A percentile compares a stretch with the other conserved stretches of the same genome.
These are phyloP conservation scores for Elsinoe batatas DNA, from an alignment of 2,329 filamentous ascomycete species.

Conservation along the genomic window DNA sequence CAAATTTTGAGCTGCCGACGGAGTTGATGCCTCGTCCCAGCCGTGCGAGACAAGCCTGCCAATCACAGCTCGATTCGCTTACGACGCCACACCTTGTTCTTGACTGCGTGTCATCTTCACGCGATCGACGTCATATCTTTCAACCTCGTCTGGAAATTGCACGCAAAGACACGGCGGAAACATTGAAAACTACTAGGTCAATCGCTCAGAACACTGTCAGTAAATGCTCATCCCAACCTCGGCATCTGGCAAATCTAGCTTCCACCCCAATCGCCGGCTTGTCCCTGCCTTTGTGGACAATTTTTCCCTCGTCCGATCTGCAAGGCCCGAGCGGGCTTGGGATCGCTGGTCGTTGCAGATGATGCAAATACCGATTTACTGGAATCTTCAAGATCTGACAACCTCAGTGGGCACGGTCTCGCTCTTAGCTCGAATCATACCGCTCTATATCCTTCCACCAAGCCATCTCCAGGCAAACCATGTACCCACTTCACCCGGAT, in stretches of 20 bases:
- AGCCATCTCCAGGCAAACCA: background rate
- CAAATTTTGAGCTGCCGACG: background rate
- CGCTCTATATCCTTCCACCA: background rate
- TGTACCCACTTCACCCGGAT: background rate
- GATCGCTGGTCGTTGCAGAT: slow-evolving; percentile 1
- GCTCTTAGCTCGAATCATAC: background rate
- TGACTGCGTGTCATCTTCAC: background rate
- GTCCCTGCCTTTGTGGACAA: background rate
- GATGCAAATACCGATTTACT: slow-evolving; percentile 10
- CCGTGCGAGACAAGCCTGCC: background rate
- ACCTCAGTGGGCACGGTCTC: background rate
- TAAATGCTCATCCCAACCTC: background rate
- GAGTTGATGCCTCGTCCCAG: background rate
- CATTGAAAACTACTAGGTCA: background rate
- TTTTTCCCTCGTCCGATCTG: background rate
- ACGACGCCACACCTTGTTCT: slow-evolving; percentile 8
- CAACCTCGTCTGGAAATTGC: background rate
- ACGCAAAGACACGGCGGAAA: background rate
- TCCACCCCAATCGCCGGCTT: background rate
- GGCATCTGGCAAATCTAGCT: background rate
- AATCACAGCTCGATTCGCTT: slow-evolving; percentile 1
- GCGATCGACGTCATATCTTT: slow-evolving; percentile 4
- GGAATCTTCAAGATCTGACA: slow-evolving; percentile 9
- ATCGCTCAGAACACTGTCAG: background rate
- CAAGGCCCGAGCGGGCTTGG: background rate